Base-by-base conservation (phyloP, 23 red algal genomes). In the Cyanidium caldarium region DNA sequence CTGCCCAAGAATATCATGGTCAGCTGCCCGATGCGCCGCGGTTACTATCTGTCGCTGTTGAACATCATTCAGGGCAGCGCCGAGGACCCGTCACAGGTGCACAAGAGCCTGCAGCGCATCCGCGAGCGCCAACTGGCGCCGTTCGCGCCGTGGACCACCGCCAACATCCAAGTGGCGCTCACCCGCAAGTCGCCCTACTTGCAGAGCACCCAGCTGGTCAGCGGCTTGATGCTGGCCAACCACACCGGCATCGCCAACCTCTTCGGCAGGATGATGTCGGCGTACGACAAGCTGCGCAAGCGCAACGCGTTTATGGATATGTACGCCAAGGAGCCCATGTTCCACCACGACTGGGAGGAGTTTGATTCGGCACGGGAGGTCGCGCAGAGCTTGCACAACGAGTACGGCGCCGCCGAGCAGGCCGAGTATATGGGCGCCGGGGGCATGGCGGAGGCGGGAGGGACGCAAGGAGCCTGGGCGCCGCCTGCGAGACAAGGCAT, bases 1-100 rank as follows among this genome's bases (percentile, higher is more conserved):
- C 92, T 84, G 56, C 66, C 80, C 10, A 86, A 98, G 78, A 98
- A 88, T 68, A 76, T 88, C 45, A 98, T 98, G 92, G 84, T 88
- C 10, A 84, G 78, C 30, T 84, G 86, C 31, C 82, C 92, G 2
- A 83, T 80, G 3, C 39, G 41, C 37, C 72, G 81, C 20, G 92
- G 92, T 34, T 81, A 69, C 44, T 98, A 98, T 67, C 80, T 98
- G 35, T 98, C 92, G 0, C 73, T 88, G 39, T 65, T 98, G 31
- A 84, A 88, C 58, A 72, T 98, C 42, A 87, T 98, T 44, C 92
- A 98, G 70, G 92, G 92, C 14, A 83, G 88, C 42, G 84, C 82
- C 51, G 51, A 61, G 38, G 92, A 98, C 56, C 80, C 92, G 41
- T 78, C 84, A 31, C 79, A 98, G 46, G 79, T 98, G 28, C 84